phyloP scores from a whole-genome alignment of 768 basidiomycete species.

The Lentinula sp. region DNA sequence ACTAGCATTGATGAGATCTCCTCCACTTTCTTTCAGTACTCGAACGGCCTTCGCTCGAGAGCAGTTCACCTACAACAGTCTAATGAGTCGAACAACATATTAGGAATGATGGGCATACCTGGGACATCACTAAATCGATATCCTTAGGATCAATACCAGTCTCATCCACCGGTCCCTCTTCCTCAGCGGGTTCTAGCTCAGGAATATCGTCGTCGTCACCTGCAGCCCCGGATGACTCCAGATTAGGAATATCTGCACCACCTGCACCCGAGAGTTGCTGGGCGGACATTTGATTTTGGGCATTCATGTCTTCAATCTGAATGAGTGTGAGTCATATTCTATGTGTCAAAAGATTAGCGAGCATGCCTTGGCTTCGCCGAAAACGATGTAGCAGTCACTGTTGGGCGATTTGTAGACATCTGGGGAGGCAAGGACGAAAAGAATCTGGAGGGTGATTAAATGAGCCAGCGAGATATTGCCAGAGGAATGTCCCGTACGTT shows the following conservation, averaged over 20 bases:
- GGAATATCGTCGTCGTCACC: conserved; percentile 76
- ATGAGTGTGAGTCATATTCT: not conserved
- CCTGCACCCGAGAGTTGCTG: conserved; percentile 67
- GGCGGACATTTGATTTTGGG: conserved; percentile 67
- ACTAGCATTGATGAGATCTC: conserved; percentile 97
- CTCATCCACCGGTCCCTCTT: conserved; percentile 80
- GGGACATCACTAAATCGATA: conserved; percentile 87
- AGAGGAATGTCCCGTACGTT: conserved; percentile 48
- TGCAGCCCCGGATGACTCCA: conserved; percentile 41
- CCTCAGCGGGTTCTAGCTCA: conserved; percentile 76
- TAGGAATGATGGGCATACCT: conserved; percentile 19
- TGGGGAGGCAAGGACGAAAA: conserved; percentile 88
- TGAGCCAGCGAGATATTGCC: not conserved
- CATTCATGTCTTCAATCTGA: conserved; percentile 85
- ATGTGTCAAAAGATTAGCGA: not conserved
- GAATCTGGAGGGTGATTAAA: conserved; percentile 40
- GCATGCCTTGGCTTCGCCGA: conserved; percentile 89
- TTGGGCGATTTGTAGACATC: conserved; percentile 98
- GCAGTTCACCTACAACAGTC: conserved; percentile 67
- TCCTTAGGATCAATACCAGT: conserved; percentile 90
- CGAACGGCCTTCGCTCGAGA: conserved; percentile 88
- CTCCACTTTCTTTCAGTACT: conserved; percentile 85
- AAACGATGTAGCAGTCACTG: conserved; percentile 98
- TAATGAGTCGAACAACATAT: not conserved
- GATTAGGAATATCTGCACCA: conserved; percentile 28